Evolutionary conservation across 768 basidiomycete species (phyloP), one percentile per base, ranked within the genome.

Genomic region (Rhodotorula diobovata): DNA sequence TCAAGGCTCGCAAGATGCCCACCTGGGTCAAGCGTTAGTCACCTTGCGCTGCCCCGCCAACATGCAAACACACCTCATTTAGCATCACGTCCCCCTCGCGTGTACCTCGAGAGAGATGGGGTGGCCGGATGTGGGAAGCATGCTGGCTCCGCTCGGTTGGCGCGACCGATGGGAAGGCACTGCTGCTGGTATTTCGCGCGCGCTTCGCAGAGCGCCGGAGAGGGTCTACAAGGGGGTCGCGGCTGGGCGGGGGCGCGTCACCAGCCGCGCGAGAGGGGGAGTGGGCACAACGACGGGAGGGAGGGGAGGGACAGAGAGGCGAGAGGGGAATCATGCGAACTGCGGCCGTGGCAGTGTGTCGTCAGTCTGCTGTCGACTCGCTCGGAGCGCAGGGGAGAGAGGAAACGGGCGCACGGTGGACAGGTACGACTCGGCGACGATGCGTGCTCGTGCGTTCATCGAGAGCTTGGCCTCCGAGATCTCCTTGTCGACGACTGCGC

Each of bases 381-480:
- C 18, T 2, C 30, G 30, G 45, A 15, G 35, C n/a, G 30, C 14
- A 2, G 16, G 9, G 25, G 35, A 45, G 34, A 41, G 34, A 30
- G 45, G 16, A 32, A 55, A 5, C 45, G 20, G 45, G 45, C 71
- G 54, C 30, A 72, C 71, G 45, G 50, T 62, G 11, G 71, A 72
- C 77, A 98, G 83, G 81, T 97, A 98, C 21, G 92, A 93, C 81
- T 98, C 96, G 50, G 96, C 96, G 37, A 98, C 95, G 66, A 90
- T 97, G 80, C 96, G 90, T 1, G 95, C 93, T 66, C 96, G 86
- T 30, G 93, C 93, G 78, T 98, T 99, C 72, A 98, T 84, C 77
- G 89, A 92, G 23, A 99, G 87, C 80, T 98, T 98, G 91, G 97
- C 98, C 81, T 98, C 96, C 70, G 93, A 96, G 79, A 99, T 97